Conservation (phyloP, 1,139 yeast species). For the Pichia sp. region DNA sequence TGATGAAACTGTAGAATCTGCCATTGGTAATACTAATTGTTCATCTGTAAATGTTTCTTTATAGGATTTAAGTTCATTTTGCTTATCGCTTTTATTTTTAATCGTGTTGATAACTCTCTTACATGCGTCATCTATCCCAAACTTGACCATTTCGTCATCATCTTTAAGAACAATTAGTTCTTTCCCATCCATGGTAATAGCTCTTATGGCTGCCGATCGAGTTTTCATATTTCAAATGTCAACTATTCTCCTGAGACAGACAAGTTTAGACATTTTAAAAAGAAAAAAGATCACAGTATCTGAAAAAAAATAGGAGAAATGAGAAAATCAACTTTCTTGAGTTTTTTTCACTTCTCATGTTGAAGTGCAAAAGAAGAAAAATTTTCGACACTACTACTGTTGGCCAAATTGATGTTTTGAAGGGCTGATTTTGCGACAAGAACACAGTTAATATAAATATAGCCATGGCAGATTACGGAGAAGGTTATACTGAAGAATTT, state of each 20-base stretch:
- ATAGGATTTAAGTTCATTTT: not conserved
- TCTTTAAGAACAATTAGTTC: not conserved
- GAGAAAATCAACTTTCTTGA: not conserved
- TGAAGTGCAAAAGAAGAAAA: not conserved
- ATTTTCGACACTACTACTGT: too few species aligned
- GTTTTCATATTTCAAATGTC: not conserved
- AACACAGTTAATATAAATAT: not conserved
- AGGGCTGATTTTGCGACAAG: not conserved
- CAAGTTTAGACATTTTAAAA: not conserved
- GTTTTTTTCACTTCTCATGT: not conserved
- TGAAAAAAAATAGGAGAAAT: not conserved
- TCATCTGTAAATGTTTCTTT: not conserved
- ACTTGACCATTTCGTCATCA: not conserved
- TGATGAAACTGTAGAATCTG: not conserved
- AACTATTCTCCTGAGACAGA: too few species aligned
- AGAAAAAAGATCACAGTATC: not conserved
- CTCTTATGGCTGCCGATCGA: not conserved
- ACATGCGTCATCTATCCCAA: not conserved
- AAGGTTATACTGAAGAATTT: slow-evolving; percentile 27
- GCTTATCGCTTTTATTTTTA: not conserved
- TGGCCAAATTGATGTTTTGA: too few species aligned
- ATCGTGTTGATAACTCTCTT: not conserved
- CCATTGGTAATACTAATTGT: not conserved
- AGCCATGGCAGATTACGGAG: slow-evolving; percentile 45
- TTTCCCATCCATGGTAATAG: not conserved